Conservation (phyloP, 805 yeast species). For the Saturnispora halmiae region DNA sequence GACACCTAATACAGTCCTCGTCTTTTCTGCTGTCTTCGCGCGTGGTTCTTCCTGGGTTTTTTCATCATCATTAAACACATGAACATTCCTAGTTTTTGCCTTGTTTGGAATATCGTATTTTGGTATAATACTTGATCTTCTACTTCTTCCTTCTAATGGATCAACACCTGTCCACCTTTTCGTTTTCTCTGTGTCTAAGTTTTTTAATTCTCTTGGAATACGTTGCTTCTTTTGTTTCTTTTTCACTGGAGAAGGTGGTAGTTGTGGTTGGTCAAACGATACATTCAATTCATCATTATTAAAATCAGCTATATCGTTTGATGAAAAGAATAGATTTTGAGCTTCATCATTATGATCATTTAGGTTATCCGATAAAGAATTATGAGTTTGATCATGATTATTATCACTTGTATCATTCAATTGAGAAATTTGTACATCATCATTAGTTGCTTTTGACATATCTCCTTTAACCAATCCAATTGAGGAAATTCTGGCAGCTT, state of each 20-base stretch:
- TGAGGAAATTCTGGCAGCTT: background rate
- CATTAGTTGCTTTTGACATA: background rate
- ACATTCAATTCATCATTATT: background rate
- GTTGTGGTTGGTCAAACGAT: too few species aligned
- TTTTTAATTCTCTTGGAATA: slow-evolving; percentile 30
- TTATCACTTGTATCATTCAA: too few species aligned
- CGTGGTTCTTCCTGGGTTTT: background rate
- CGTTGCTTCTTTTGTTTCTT: slow-evolving; percentile 13
- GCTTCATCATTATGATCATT: too few species aligned
- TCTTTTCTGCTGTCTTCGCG: background rate
- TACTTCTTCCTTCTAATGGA: slow-evolving; percentile 24
- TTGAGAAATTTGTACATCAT: background rate
- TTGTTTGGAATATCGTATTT: slow-evolving; percentile 60
- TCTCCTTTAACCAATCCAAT: background rate
- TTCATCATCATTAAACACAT: slow-evolving; percentile 15
- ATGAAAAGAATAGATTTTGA: background rate
- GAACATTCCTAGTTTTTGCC: slow-evolving; percentile 26
- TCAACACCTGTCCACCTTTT: slow-evolving; percentile 15
- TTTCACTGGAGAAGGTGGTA: slow-evolving; percentile 4
- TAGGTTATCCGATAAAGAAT: too few species aligned
- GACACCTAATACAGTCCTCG: background rate
- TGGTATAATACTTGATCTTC: slow-evolving; percentile 56
- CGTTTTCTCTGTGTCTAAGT: slow-evolving; percentile 27
- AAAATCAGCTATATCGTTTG: background rate
- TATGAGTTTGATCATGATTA: too few species aligned